A percentile compares a stretch with the other conserved stretches of the same genome.
Conservation (phyloP, 768 basidiomycete genomes). For the Porphyrellus cyaneotinctus region DNA sequence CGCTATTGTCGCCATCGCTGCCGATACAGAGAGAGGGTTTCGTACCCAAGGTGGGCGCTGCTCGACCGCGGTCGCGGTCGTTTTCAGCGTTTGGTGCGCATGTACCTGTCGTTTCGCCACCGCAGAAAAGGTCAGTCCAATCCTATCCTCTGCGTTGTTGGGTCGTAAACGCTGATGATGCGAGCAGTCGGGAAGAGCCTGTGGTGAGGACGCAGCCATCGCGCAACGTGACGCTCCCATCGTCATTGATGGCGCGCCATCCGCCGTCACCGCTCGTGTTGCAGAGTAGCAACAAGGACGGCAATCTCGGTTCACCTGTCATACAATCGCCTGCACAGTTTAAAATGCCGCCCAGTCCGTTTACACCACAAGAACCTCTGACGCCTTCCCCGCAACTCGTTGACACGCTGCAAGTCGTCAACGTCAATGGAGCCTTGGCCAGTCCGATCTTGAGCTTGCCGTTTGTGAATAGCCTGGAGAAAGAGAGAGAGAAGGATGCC, state of each 20-base stretch:
- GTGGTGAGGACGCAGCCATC: constrained; percentile 5
- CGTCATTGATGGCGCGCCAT: constrained; percentile 20
- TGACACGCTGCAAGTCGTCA: neutral
- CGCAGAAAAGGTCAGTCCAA: constrained; percentile 18
- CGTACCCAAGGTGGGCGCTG: constrained; percentile 48
- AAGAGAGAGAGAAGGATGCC: constrained; percentile 19
- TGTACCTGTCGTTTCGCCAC: neutral
- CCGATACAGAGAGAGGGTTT: constrained; percentile 60
- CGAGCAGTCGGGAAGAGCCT: constrained; percentile 24
- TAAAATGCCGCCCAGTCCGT: constrained; percentile 37
- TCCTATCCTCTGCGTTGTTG: neutral
- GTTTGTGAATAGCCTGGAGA: constrained; percentile 7
- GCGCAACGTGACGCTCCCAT: constrained; percentile 15
- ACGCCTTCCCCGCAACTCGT: constrained; percentile 4
- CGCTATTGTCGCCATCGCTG: neutral
- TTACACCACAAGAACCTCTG: constrained; percentile 28
- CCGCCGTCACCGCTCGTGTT: constrained; percentile 19
- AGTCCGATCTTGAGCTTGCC: constrained; percentile 16
- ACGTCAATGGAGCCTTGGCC: neutral
- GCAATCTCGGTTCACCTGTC: constrained; percentile 3
- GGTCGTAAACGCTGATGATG: neutral
- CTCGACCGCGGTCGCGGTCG: constrained; percentile 60
- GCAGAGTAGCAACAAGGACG: neutral
- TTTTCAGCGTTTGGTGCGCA: constrained; percentile 66
- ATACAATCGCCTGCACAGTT: constrained; percentile 34